Evolutionary conservation across 2,329 filamentous ascomycete genomes (phyloP).

Genomic region (Botryotinia globosa): DNA sequence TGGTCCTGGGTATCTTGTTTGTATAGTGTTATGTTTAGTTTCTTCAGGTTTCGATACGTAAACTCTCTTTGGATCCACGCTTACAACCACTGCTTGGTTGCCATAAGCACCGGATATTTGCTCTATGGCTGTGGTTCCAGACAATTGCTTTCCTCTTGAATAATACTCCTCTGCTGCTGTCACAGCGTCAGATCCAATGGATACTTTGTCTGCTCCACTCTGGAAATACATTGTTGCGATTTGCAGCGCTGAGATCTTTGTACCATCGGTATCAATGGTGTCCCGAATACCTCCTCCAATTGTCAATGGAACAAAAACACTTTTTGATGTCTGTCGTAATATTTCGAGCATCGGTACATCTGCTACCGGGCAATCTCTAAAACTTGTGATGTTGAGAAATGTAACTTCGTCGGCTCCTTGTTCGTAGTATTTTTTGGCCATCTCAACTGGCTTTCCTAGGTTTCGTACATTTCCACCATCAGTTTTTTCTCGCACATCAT

Average conservation of each 20-base stretch:
- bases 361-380: constrained; percentile 88
- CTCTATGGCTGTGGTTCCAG: constrained; percentile 88
- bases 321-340: constrained; percentile 77
- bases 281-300: constrained; percentile 95
- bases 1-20: constrained; percentile 67
- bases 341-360: constrained; percentile 97
- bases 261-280: constrained; percentile 84
- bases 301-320: constrained; percentile 93
- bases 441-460: constrained; percentile 92
- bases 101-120: constrained; percentile 92
- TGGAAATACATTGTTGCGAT: constrained; percentile 98
- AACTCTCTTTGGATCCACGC: constrained; percentile 87
- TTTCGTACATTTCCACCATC: constrained; percentile 72
- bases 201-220: constrained; percentile 94
- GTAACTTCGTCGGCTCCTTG: constrained; percentile 96
- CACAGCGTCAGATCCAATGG: constrained; percentile 93
- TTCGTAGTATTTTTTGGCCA: constrained; percentile 91
- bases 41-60: constrained; percentile 72
- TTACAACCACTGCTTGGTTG: constrained; percentile 94
- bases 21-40: constrained; percentile 68
- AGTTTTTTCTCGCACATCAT: constrained; percentile 91
- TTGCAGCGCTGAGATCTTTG: constrained; percentile 81
- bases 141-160: constrained; percentile 62
- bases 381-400: constrained; percentile 97
- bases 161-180: constrained; percentile 90